Evolutionary conservation across 176 grass and related monocot species (phyloP), one percentile per base, ranked within the genome.

Genomic region (Raddia guianensis): DNA sequence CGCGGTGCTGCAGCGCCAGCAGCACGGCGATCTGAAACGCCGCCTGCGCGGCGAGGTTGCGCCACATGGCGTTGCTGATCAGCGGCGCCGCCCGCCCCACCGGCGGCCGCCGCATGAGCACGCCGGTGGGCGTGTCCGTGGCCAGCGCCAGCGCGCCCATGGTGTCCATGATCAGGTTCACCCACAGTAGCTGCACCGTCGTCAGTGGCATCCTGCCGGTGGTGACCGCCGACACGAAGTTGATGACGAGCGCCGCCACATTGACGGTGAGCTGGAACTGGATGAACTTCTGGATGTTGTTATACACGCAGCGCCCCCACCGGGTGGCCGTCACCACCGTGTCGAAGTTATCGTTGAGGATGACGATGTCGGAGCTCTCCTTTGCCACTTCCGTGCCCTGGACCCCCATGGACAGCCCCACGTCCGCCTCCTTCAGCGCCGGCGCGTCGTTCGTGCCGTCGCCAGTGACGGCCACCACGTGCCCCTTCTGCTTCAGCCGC

Each of bases 251-350:
- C 0, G 90, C 93, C 0, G 83, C 82, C 0, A 97, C 73, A 78
- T 97, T 97, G 9, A 97, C 93, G 2, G 93, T 97, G 7, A 97
- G 84, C 85, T 97, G 93, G 82, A 97, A 97, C 64, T 97, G 94
- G 37, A 97, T 87, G 74, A 97, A 93, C 70, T 97, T 93, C 57
- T 97, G 90, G 19, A 97, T 93, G 64, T 90, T 97, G 79, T 85
- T 85, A 88, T 90, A 89, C 12, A 97, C 88, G 58, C 93, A 91
- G 66, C 93, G 87, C 21, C 93, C 93, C 93, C 93, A 97, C 12
- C 88, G 75, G 20, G 82, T 87, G 14, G 89, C 90, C 0, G 86
- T 92, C 18, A 94, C 88, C 68, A 94, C 92, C 3, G 92, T 94
- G 49, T 83, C 85, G 55, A 94, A 94, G 80, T 98, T 94, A 78